Conservation (phyloP, 2,329 filamentous ascomycete species). For the Boeremia lycopersici region DNA sequence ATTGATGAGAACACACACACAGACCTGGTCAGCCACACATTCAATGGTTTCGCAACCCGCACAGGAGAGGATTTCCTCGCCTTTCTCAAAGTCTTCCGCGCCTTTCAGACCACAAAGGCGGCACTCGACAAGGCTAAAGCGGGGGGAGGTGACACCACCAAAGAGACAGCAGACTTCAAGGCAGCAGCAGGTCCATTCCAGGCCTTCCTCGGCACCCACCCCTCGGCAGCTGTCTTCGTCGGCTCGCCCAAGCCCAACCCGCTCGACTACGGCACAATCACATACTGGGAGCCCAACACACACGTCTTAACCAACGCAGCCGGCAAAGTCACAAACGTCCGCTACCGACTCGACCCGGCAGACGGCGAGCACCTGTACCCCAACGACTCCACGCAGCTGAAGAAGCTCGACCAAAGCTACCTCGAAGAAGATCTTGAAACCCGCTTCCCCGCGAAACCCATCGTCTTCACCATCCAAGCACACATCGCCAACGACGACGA, state of each 20-base stretch:
- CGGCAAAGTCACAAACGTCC: conserved; percentile 6
- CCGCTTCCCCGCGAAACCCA: conserved; percentile 10
- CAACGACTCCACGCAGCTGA: not conserved
- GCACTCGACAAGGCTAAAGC: conserved; percentile 10
- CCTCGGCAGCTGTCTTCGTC: conserved; percentile 80
- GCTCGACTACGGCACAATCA: conserved; percentile 71
- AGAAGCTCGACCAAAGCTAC: conserved; percentile 7
- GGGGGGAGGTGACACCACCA: conserved; percentile 1
- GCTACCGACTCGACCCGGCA: conserved; percentile 14
- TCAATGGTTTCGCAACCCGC: conserved; percentile 14
- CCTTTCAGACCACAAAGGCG: conserved; percentile 10
- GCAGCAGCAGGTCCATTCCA: conserved; percentile 77
- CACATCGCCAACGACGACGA: conserved; percentile 11
- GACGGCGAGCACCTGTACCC: conserved; percentile 14
- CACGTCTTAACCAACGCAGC: conserved; percentile 13
- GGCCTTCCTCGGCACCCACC: conserved; percentile 85
- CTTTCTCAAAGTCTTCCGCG: conserved; percentile 15
- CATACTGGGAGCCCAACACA: conserved; percentile 18
- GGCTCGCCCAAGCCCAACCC: conserved; percentile 91
- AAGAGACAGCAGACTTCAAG: conserved; percentile 5
- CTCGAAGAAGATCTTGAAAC: conserved; percentile 10
- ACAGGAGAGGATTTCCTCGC: conserved; percentile 15
- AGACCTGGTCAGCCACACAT: conserved; percentile 16
- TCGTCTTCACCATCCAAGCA: conserved; percentile 15
- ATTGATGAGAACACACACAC: conserved; percentile 11